phyloP scores from a whole-genome alignment of 345 rosid species.

The Ceriops zippeliana region DNA sequence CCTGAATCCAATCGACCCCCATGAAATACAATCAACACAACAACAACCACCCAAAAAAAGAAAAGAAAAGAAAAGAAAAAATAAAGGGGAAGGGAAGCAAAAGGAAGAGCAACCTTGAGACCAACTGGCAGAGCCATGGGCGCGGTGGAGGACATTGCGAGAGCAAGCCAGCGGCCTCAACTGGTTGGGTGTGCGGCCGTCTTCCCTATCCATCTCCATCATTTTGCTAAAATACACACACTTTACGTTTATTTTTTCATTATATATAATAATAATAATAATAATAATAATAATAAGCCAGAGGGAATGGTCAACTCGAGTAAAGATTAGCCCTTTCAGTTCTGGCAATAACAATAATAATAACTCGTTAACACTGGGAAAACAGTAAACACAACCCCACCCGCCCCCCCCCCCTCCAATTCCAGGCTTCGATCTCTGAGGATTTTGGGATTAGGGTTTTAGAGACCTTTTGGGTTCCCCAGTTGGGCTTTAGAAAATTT shows the following conservation, averaged over 20 bases:
- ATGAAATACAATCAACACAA: background rate
- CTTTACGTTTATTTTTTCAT: no score
- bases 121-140: conserved; percentile 98
- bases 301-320: background rate
- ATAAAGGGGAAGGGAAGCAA: background rate
- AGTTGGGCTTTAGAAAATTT: no score
- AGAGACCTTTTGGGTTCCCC: background rate
- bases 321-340: no score
- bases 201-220: conserved; percentile 66
- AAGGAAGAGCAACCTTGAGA: conserved; percentile 56
- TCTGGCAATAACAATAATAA: no score
- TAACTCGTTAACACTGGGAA: background rate
- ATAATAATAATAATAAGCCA: background rate
- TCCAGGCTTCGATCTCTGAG: no score
- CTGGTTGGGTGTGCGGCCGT: conserved; percentile 64
- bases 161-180: conserved; percentile 76
- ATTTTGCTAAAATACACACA: background rate
- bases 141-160: conserved; percentile 70
- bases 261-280: no score
- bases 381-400: background rate
- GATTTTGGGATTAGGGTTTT: background rate
- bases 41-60: background rate
- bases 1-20: conserved; percentile 36
- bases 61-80: no score
- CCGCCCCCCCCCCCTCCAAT: no score